Conservation (phyloP, 2,329 filamentous ascomycete species). For the Penicillium sp. region DNA sequence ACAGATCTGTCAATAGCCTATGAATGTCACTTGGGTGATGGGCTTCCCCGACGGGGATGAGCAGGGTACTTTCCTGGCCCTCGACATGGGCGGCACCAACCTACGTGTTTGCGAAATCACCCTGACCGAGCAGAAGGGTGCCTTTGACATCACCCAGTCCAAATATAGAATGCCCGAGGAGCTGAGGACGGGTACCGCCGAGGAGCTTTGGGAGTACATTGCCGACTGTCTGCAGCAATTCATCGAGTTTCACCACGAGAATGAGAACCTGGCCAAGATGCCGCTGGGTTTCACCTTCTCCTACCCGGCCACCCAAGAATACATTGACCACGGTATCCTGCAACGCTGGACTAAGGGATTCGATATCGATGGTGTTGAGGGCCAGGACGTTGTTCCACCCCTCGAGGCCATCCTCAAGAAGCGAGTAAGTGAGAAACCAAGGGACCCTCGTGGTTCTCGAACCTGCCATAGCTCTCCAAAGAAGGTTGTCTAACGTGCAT, state of each 20-base stretch:
- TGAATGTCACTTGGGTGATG: slow-evolving; percentile 98
- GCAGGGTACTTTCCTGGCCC: slow-evolving; percentile 81
- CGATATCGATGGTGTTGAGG: slow-evolving; percentile 89
- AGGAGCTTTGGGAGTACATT: slow-evolving; percentile 93
- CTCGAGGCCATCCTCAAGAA: slow-evolving; percentile 77
- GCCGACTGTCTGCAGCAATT: slow-evolving; percentile 91
- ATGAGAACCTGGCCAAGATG: slow-evolving; percentile 61
- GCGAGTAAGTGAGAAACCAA: slow-evolving; percentile 55
- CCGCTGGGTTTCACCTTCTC: slow-evolving; percentile 95
- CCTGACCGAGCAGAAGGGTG: slow-evolving; percentile 81
- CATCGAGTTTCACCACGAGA: slow-evolving; percentile 79
- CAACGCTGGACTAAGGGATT: slow-evolving; percentile 98
- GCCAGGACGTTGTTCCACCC: slow-evolving; percentile 84
- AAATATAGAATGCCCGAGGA: slow-evolving; percentile 96
- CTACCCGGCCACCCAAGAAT: slow-evolving; percentile 89
- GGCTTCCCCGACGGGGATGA: slow-evolving; percentile 84
- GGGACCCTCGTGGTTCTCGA: neutral
- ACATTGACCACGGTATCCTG: slow-evolving; percentile 88
- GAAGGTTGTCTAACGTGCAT: slow-evolving; percentile 19
- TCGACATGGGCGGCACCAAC: slow-evolving; percentile 97
- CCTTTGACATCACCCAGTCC: slow-evolving; percentile 93
- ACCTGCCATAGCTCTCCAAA: neutral
- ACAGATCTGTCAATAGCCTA: slow-evolving; percentile 65
- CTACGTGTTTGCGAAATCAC: slow-evolving; percentile 92
- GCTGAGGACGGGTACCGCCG: slow-evolving; percentile 79